Evolutionary conservation across 2,329 filamentous ascomycete species (phyloP).

Genomic region (Macrophomina pseudophaseolina): DNA sequence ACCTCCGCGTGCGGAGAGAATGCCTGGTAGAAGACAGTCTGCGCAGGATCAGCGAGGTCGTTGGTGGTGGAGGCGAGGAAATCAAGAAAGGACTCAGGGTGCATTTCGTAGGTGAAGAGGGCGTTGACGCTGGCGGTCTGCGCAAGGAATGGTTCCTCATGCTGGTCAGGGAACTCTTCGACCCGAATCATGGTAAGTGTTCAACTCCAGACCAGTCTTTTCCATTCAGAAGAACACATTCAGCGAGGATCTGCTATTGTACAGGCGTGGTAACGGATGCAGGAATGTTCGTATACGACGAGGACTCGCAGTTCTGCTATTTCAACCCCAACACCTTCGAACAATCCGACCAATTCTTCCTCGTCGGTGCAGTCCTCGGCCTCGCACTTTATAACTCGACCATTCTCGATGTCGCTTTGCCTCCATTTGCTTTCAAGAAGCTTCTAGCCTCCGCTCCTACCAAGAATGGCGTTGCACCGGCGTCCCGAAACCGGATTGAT

Average conservation of each 20-base stretch:
- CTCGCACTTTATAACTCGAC: constrained; percentile 95
- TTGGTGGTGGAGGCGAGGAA: constrained; percentile 79
- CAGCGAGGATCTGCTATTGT: not conserved
- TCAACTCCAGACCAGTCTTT: not conserved
- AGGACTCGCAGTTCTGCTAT: constrained; percentile 88
- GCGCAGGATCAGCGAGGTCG: constrained; percentile 80
- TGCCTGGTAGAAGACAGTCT: constrained; percentile 89
- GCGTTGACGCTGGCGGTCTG: constrained; percentile 85
- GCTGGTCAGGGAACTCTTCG: constrained; percentile 86
- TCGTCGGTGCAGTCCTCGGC: constrained; percentile 85
- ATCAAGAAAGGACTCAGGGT: constrained; percentile 90
- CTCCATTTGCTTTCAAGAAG: constrained; percentile 88
- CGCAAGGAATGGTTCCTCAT: constrained; percentile 95
- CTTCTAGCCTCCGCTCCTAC: constrained; percentile 77
- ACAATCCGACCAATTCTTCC: constrained; percentile 87
- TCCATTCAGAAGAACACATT: not conserved
- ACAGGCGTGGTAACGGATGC: constrained; percentile 12
- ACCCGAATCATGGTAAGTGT: constrained; percentile 78
- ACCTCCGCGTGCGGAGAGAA: constrained; percentile 78
- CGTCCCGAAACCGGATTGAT: constrained; percentile 51
- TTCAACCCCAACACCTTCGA: constrained; percentile 92
- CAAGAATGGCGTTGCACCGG: constrained; percentile 45
- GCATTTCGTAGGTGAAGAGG: constrained; percentile 85
- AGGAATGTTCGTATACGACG: constrained; percentile 93
- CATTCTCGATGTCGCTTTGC: constrained; percentile 85